These are phyloP conservation scores for Blastomyces percursus DNA, from an alignment of 2,329 filamentous ascomycete genomes.

Conservation along the genomic window DNA sequence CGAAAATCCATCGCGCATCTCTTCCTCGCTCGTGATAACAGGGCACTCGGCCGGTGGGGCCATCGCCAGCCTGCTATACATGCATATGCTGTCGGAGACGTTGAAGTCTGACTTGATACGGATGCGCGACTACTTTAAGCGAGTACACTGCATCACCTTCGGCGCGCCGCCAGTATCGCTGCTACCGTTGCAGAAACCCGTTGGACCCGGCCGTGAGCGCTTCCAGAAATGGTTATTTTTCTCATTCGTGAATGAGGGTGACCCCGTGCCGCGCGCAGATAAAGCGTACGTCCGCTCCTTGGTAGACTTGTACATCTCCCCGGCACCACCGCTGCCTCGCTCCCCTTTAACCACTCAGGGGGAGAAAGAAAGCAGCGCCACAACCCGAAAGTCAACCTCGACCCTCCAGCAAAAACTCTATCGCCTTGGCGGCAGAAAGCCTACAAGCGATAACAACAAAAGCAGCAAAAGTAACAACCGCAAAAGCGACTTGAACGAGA, in stretches of 20 bases:
- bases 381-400: background rate
- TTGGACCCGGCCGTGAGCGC: conserved; percentile 21
- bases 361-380: background rate
- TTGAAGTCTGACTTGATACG: conserved; percentile 57
- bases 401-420: background rate
- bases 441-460: background rate
- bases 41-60: conserved; percentile 81
- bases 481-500: background rate
- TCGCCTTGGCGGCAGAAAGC: conserved; percentile 11
- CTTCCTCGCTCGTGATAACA: conserved; percentile 66
- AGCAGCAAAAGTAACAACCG: conserved; percentile 12
- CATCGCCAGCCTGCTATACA: conserved; percentile 66
- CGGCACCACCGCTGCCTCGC: conserved; percentile 37
- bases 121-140: conserved; percentile 60
- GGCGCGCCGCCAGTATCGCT: conserved; percentile 70
- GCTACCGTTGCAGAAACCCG: conserved; percentile 54
- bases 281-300: conserved; percentile 63
- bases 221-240: conserved; percentile 62
- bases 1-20: conserved; percentile 56
- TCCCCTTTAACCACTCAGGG: background rate
- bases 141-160: conserved; percentile 76
- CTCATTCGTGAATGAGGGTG: conserved; percentile 75
- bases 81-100: conserved; percentile 59
- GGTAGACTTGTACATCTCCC: conserved; percentile 56
- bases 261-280: conserved; percentile 67